phyloP scores from a whole-genome alignment of 306 rosid genomes.

The Sphenostylis stenocarpa region DNA sequence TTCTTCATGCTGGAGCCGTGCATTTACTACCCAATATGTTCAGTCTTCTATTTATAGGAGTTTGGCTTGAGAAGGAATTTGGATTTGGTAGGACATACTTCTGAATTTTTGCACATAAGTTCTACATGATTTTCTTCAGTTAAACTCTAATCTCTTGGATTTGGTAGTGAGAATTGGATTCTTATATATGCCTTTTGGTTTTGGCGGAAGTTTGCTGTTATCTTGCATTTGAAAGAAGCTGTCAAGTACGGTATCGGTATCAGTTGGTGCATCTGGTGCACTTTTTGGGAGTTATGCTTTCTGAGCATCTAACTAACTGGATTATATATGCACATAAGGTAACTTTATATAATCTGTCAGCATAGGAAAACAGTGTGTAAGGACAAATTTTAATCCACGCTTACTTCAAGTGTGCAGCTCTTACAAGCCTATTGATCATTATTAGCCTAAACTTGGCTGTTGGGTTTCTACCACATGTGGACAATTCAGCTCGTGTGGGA shows the following conservation, averaged over 20 bases:
- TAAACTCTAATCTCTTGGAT: constrained; percentile 17
- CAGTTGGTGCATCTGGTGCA: constrained; percentile 96
- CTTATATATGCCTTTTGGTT: constrained; percentile 63
- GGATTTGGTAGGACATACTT: constrained; percentile 73
- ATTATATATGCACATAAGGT: constrained; percentile 78
- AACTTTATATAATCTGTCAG: neutral
- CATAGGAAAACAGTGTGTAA: neutral
- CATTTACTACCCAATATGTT: constrained; percentile 78
- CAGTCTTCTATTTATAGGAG: constrained; percentile 76
- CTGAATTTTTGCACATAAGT: neutral
- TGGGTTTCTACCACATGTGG: constrained; percentile 85
- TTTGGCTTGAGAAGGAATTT: constrained; percentile 86
- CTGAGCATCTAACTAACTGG: constrained; percentile 96
- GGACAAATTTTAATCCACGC: constrained; percentile 1
- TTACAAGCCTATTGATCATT: constrained; percentile 49
- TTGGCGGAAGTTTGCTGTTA: constrained; percentile 74
- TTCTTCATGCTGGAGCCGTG: constrained; percentile 92
- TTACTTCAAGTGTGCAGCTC: constrained; percentile 69
- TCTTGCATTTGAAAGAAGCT: constrained; percentile 31
- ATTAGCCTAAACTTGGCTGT: constrained; percentile 69
- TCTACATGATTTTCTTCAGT: neutral
- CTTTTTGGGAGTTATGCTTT: constrained; percentile 93
- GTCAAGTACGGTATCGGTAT: constrained; percentile 43
- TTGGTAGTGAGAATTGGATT: constrained; percentile 75
- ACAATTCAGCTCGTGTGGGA: constrained; percentile 91